phyloP scores from a whole-genome alignment of 1,284 basidiomycete species.

The Fomitopsis betulina region DNA sequence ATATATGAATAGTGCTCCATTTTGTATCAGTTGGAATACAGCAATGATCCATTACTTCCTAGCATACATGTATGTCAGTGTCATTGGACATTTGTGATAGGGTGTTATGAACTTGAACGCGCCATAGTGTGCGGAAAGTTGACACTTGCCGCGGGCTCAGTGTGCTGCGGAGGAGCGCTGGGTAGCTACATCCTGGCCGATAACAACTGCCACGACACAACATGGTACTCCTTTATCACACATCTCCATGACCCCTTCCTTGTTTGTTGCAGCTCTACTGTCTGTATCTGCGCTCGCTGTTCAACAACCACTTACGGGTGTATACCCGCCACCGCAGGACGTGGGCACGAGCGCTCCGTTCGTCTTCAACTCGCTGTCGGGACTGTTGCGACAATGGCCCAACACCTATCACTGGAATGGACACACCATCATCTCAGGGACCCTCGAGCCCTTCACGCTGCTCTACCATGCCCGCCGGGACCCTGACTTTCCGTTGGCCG shows the following conservation, averaged over 20 bases:
- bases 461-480: conserved; percentile 11
- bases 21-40: too few relatives aligned
- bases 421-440: conserved; percentile 8
- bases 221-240: background rate
- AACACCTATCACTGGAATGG: conserved; percentile 10
- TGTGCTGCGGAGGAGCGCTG: background rate
- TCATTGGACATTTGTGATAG: too few relatives aligned
- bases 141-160: background rate
- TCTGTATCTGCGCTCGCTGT: background rate
- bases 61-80: too few relatives aligned
- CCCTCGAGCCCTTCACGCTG: conserved; percentile 6
- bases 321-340: background rate
- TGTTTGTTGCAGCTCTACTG: background rate
- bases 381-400: conserved; percentile 7
- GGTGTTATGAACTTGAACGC: too few relatives aligned
- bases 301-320: background rate
- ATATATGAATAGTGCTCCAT: too few relatives aligned
- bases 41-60: too few relatives aligned
- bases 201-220: background rate
- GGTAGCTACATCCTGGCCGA: background rate
- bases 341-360: conserved; percentile 5
- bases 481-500: background rate
- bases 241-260: background rate
- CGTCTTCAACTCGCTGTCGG: conserved; percentile 7
- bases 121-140: too few relatives aligned